These are phyloP conservation scores for Starmerella sp. DNA, from an alignment of 805 yeast genomes.

Conservation along the genomic window DNA sequence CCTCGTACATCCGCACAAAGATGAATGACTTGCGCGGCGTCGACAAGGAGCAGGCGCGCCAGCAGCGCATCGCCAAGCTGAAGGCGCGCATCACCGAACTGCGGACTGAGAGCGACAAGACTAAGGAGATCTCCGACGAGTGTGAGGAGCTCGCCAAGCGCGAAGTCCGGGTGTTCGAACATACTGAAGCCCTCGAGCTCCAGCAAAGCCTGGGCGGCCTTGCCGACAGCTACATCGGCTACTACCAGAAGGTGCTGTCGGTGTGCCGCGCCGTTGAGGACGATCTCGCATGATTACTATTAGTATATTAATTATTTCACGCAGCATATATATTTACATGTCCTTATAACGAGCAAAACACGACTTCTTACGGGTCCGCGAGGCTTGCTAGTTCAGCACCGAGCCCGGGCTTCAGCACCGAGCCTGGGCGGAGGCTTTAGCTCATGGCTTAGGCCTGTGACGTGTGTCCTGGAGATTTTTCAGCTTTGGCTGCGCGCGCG, in stretches of 20 bases:
- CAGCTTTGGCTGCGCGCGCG: too few species aligned
- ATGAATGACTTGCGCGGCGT: slow-evolving; percentile 54
- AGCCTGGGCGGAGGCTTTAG: too few species aligned
- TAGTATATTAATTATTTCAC: background rate
- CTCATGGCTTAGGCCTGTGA: too few species aligned
- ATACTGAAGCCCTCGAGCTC: slow-evolving; percentile 66
- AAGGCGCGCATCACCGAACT: slow-evolving; percentile 40
- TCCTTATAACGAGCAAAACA: background rate
- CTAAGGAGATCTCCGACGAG: slow-evolving; percentile 40
- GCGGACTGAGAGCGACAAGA: slow-evolving; percentile 40
- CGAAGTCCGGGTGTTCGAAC: slow-evolving; percentile 60
- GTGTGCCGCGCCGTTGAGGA: slow-evolving; percentile 46
- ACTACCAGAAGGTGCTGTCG: slow-evolving; percentile 54
- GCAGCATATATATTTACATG: background rate
- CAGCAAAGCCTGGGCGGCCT: slow-evolving; percentile 57
- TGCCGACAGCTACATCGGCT: slow-evolving; percentile 64
- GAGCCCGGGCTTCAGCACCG: too few species aligned
- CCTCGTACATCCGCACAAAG: slow-evolving; percentile 43
- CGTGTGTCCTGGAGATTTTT: too few species aligned
- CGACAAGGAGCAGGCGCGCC: slow-evolving; percentile 45
- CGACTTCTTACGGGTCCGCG: too few species aligned
- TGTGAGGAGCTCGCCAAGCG: slow-evolving; percentile 47
- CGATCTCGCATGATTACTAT: background rate
- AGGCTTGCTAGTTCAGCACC: too few species aligned
- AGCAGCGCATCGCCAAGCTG: slow-evolving; percentile 42